Percentiles rank a stretch among this genome's conserved stretches.
These are phyloP conservation scores for Didymella sp. DNA, from an alignment of 2,329 filamentous ascomycete species.

Conservation along the genomic window DNA sequence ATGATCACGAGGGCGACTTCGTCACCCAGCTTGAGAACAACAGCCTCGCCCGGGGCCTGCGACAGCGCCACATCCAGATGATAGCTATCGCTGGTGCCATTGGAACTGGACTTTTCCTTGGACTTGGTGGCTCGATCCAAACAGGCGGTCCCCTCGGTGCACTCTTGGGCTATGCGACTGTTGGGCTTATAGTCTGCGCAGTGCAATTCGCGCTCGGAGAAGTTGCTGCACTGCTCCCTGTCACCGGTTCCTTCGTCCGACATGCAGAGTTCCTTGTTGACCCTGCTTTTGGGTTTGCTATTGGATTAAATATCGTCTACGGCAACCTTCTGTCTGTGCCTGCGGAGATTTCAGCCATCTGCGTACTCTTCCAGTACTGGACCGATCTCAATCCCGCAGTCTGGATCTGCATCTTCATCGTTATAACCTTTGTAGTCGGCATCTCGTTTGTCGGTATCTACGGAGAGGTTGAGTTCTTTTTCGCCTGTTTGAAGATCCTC, in stretches of 20 bases:
- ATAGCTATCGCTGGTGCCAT: slow-evolving; percentile 66
- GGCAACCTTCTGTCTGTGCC: slow-evolving; percentile 58
- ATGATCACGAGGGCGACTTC: slow-evolving; percentile 19
- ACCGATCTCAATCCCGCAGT: slow-evolving; percentile 43
- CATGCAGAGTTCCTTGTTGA: slow-evolving; percentile 61
- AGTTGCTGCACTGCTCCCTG: slow-evolving; percentile 59
- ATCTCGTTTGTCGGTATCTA: slow-evolving; percentile 39
- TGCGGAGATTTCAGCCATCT: slow-evolving; percentile 39
- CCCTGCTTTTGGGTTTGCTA: slow-evolving; percentile 52
- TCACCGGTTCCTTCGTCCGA: slow-evolving; percentile 60
- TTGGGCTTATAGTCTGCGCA: slow-evolving; percentile 59
- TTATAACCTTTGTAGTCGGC: slow-evolving; percentile 42
- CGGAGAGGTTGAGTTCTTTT: slow-evolving; percentile 58
- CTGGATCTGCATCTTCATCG: slow-evolving; percentile 45
- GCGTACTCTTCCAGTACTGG: slow-evolving; percentile 39
- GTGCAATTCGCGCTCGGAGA: slow-evolving; percentile 62
- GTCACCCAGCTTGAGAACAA: slow-evolving; percentile 26
- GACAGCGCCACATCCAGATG: slow-evolving; percentile 62
- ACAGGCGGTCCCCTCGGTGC: slow-evolving; percentile 61
- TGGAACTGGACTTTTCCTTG: slow-evolving; percentile 62
- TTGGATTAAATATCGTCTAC: slow-evolving; percentile 65
- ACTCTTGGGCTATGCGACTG: slow-evolving; percentile 60
- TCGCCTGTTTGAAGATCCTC: slow-evolving; percentile 56
- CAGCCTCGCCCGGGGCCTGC: slow-evolving; percentile 38
- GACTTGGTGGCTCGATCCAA: slow-evolving; percentile 60